Conservation (phyloP, 768 basidiomycete genomes). For the Hypholoma sublateritium region DNA sequence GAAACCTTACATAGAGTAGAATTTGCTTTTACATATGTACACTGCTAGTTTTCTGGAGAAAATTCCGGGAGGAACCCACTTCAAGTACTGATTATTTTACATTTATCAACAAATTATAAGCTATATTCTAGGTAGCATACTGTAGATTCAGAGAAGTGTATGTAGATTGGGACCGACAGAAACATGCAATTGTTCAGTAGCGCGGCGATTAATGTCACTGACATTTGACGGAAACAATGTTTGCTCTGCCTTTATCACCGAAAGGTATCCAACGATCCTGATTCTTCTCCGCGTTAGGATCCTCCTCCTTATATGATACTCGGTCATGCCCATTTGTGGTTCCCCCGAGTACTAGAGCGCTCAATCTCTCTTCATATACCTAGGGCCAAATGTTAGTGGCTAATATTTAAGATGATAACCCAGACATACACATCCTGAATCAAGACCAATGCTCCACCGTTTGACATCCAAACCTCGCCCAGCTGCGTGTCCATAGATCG, state of each 20-base stretch:
- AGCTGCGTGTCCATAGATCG: constrained; percentile 90
- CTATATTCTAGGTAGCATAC: too few species aligned
- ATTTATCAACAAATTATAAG: neutral
- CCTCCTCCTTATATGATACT: constrained; percentile 15
- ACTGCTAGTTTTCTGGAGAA: neutral
- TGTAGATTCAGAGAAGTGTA: too few species aligned
- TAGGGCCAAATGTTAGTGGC: constrained; percentile 16
- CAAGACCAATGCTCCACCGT: constrained; percentile 82
- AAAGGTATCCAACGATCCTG: constrained; percentile 41
- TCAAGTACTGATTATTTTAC: neutral
- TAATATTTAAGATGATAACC: neutral
- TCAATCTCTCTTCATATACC: constrained; percentile 61
- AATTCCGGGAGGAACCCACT: too few species aligned
- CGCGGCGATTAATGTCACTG: neutral
- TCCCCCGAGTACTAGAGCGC: constrained; percentile 62
- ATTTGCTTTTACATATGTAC: neutral
- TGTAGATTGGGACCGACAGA: too few species aligned
- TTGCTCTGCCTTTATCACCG: constrained; percentile 54
- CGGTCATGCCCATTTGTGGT: constrained; percentile 11
- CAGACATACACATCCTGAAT: constrained; percentile 77
- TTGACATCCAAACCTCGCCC: constrained; percentile 77
- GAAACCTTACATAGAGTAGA: too few species aligned
- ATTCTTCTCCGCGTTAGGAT: constrained; percentile 18
- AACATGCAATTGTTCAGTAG: too few species aligned
- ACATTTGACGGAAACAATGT: constrained; percentile 55